Percentiles rank a stretch among this genome's conserved stretches.
phyloP scores from a whole-genome alignment of 2,329 filamentous ascomycete genomes.

The Diaporthe humulicola region DNA sequence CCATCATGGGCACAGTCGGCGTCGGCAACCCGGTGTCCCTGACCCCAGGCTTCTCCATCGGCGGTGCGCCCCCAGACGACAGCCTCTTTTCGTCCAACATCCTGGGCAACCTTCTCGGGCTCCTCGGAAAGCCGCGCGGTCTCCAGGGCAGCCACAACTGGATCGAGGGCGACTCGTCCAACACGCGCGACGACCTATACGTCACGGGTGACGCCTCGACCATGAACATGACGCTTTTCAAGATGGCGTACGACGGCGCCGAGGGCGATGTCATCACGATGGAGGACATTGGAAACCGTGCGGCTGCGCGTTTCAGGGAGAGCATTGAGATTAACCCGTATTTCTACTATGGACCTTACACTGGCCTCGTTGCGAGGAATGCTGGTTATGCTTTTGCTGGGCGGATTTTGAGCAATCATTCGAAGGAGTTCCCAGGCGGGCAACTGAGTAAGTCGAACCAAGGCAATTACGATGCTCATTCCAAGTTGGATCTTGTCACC shows the following conservation, averaged over 20 bases:
- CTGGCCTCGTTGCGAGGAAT: conserved; percentile 62
- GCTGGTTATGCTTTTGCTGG: conserved; percentile 61
- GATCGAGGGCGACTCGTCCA: conserved; percentile 67
- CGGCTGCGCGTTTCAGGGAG: conserved; percentile 59
- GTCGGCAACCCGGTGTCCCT: conserved; percentile 64
- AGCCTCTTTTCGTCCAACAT: conserved; percentile 53
- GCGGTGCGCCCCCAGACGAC: conserved; percentile 43
- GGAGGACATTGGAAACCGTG: conserved; percentile 57
- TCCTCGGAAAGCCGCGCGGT: conserved; percentile 60
- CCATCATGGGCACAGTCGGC: conserved; percentile 61
- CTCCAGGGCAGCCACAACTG: conserved; percentile 67
- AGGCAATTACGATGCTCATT: too few relatives aligned
- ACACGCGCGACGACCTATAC: conserved; percentile 67
- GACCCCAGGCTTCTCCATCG: conserved; percentile 59
- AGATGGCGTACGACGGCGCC: conserved; percentile 58
- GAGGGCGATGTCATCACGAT: conserved; percentile 55
- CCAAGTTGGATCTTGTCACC: background rate
- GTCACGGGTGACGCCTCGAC: conserved; percentile 61
- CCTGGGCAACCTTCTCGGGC: conserved; percentile 57
- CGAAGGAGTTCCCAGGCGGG: conserved; percentile 46
- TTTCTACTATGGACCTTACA: conserved; percentile 67
- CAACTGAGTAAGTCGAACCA: conserved; percentile 46
- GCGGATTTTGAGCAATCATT: conserved; percentile 60
- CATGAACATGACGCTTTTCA: conserved; percentile 65
- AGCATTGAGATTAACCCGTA: conserved; percentile 64